Evolutionary conservation across 306 rosid genomes (phyloP), one percentile per base, ranked within the genome.

Genomic region (Vachellia pachyceras): DNA sequence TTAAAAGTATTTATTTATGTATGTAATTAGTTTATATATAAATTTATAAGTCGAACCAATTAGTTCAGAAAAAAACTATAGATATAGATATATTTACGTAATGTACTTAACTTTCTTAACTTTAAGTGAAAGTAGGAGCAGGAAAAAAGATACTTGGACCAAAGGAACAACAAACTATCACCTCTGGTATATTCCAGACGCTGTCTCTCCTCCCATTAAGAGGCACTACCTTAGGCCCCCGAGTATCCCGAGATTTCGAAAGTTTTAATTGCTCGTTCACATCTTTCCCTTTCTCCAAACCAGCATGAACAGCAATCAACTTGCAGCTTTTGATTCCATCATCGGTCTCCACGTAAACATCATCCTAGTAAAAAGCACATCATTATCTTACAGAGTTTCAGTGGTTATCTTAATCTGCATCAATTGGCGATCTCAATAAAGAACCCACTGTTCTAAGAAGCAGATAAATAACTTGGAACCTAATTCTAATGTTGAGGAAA

Each of bases 301-400:
- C 97, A 47, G 97, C 98, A 41, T 94, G 98, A 82, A 94, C 97
- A 65, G 92, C 97, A 17, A 92, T 90, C 94, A 94, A 84, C 84
- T 87, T 91, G 86, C 89, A 92, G 77, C 84, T 84, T 69, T 87
- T 83, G 61, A 84, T 73, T 63, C 94, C 91, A 74, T 82, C 84
- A 40, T 83, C 85, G 8, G 90, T 90, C 82, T 94, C 87, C 39
- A 95, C 52, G 71, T 85, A 86, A 75, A 95, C 91, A 81, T 91
- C 89, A 37, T 91, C 94, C 98, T 95, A 81, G 69, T 73, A 82
- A 81, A 87, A 40, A 36, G 37, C 5, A 36, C 23, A 64, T 64
- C 72, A 79, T 41, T 69, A 77, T 29, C 40, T 29, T 73, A 69
- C 46, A 75, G 73, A 60, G 55, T 37, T 72, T 88, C 79, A 86